These are phyloP conservation scores for Podosphaera xanthii DNA, from an alignment of 2,329 filamentous ascomycete species.

Conservation along the genomic window DNA sequence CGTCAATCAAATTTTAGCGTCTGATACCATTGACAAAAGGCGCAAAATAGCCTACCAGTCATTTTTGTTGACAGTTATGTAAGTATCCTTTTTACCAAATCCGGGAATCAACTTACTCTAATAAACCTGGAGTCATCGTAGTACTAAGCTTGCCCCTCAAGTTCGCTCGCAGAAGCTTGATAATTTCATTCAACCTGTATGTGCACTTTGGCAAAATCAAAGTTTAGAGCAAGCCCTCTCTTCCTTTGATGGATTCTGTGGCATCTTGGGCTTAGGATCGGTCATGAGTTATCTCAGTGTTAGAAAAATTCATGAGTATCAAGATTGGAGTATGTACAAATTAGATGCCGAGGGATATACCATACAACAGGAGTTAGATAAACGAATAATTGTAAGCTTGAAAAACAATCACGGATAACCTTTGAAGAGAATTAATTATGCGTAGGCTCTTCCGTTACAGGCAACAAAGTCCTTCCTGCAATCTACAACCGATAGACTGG, in stretches of 20 bases:
- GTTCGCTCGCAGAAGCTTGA: conserved; percentile 48
- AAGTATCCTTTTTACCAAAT: conserved; percentile 16
- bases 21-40: conserved; percentile 56
- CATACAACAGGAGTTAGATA: conserved; percentile 57
- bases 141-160: conserved; percentile 47
- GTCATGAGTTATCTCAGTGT: conserved; percentile 58
- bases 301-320: conserved; percentile 48
- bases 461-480: conserved; percentile 81
- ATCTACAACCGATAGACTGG: conserved; percentile 74
- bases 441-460: conserved; percentile 47
- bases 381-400: conserved; percentile 39
- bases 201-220: conserved; percentile 54
- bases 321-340: conserved; percentile 60
- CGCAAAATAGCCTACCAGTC: conserved; percentile 69
- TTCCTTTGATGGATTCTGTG: conserved; percentile 58
- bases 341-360: conserved; percentile 60
- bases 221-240: conserved; percentile 45
- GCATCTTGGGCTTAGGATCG: conserved; percentile 54
- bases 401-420: too few relatives aligned
- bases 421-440: not conserved
- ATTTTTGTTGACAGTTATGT: conserved; percentile 84
- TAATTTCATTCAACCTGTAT: conserved; percentile 63
- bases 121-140: conserved; percentile 42
- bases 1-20: conserved; percentile 56
- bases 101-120: conserved; percentile 1